Evolutionary conservation across 2,329 filamentous ascomycete species (phyloP).

Genomic region (Monilinia vaccinii-corymbosi): DNA sequence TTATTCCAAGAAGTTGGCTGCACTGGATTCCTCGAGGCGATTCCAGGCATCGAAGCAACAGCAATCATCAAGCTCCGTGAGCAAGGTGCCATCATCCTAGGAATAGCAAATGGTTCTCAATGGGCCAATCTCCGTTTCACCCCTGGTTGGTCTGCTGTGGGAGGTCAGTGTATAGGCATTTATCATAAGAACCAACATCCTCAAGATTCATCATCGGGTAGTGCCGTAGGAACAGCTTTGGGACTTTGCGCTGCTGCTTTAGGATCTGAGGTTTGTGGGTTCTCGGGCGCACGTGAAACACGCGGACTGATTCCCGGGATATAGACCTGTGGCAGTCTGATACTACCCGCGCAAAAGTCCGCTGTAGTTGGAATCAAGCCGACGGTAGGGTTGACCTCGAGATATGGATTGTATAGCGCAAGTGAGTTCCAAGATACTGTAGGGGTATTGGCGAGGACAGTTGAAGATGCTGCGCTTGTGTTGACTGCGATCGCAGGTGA

Average conservation of each 20-base stretch:
- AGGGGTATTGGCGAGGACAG: slow-evolving; percentile 38
- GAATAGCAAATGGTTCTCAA: slow-evolving; percentile 37
- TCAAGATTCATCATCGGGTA: slow-evolving; percentile 9
- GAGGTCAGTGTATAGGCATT: slow-evolving; percentile 50
- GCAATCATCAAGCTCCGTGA: slow-evolving; percentile 29
- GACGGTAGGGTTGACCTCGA: slow-evolving; percentile 52
- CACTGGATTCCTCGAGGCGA: slow-evolving; percentile 40
- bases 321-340: slow-evolving; percentile 47
- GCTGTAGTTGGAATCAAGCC: slow-evolving; percentile 60
- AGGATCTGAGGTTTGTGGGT: slow-evolving; percentile 43
- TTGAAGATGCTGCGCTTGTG: slow-evolving; percentile 54
- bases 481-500: slow-evolving; percentile 53
- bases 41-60: slow-evolving; percentile 42
- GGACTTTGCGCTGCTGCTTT: slow-evolving; percentile 27
- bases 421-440: slow-evolving; percentile 54
- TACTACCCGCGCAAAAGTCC: slow-evolving; percentile 43
- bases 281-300: neutral
- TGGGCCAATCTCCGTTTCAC: slow-evolving; percentile 44
- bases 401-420: slow-evolving; percentile 54
- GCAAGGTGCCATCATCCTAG: slow-evolving; percentile 13
- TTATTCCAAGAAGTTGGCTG: slow-evolving; percentile 26
- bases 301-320: neutral
- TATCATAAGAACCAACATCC: slow-evolving; percentile 33
- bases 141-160: slow-evolving; percentile 53
- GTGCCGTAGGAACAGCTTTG: slow-evolving; percentile 9